Percentiles rank a stretch among this genome's conserved stretches.
Conservation (phyloP, 208 protist species). For the Trypanosoma conorhini region DNA sequence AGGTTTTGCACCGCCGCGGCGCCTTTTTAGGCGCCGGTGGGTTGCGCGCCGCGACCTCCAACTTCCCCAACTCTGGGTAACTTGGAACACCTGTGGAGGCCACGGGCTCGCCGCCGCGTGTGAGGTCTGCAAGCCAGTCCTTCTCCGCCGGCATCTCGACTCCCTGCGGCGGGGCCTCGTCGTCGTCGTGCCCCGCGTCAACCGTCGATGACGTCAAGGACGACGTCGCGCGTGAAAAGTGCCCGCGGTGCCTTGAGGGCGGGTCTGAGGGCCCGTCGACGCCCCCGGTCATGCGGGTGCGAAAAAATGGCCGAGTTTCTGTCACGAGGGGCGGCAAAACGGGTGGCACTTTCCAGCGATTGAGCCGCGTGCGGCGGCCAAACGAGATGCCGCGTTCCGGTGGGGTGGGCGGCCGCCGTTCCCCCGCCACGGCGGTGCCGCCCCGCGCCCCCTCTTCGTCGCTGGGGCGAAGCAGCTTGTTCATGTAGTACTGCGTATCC, state of each 20-base stretch:
- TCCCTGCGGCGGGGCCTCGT: too few species aligned
- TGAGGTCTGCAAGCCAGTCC: neutral
- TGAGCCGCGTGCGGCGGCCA: slow-evolving; percentile 40
- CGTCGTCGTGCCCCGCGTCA: neutral
- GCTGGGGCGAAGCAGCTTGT: slow-evolving; percentile 29
- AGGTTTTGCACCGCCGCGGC: neutral
- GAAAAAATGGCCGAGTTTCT: slow-evolving; percentile 30
- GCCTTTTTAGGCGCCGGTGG: neutral
- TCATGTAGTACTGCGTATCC: slow-evolving; percentile 59
- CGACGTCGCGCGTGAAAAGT: neutral
- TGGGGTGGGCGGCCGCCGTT: slow-evolving; percentile 21
- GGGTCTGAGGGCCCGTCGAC: neutral
- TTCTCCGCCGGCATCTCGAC: neutral
- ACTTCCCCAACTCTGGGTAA: neutral
- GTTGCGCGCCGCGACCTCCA: neutral
- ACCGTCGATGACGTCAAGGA: neutral
- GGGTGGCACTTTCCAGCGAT: slow-evolving; percentile 36
- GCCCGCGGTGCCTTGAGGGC: neutral
- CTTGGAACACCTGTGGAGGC: too few species aligned
- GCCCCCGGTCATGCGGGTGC: neutral
- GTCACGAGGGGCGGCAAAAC: slow-evolving; percentile 62
- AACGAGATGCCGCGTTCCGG: slow-evolving; percentile 56
- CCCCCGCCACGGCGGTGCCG: neutral
- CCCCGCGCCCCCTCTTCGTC: neutral
- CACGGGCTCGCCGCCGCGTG: neutral